These are phyloP conservation scores for Cronartium ribicola DNA, from an alignment of 1,284 basidiomycete species.

Conservation along the genomic window DNA sequence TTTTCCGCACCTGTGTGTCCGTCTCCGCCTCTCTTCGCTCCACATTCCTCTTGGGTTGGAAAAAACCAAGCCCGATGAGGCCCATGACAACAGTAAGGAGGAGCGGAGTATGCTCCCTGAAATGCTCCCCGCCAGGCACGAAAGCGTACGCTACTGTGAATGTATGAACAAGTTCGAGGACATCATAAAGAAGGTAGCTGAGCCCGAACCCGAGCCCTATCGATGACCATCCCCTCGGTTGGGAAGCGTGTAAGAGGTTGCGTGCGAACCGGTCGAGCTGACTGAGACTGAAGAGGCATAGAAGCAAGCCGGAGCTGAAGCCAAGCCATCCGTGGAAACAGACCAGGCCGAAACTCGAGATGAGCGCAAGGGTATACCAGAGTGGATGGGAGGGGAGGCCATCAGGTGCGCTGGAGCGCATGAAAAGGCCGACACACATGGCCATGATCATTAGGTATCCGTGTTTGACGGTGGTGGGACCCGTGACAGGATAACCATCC, in stretches of 20 bases:
- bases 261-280: conserved; percentile 61
- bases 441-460: conserved; percentile 66
- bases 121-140: conserved; percentile 72
- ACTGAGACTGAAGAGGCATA: conserved; percentile 67
- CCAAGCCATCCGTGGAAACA: conserved; percentile 66
- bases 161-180: conserved; percentile 67
- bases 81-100: conserved; percentile 49
- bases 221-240: conserved; percentile 49
- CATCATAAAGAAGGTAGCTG: conserved; percentile 62
- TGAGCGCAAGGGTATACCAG: conserved; percentile 57
- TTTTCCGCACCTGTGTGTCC: not conserved
- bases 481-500: conserved; percentile 75
- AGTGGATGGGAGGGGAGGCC: conserved; percentile 50
- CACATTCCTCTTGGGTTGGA: conserved; percentile 5
- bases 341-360: conserved; percentile 62
- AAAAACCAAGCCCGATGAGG: conserved; percentile 36
- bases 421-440: conserved; percentile 59
- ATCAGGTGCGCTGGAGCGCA: conserved; percentile 18
- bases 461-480: conserved; percentile 71
- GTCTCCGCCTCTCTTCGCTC: not conserved
- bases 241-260: conserved; percentile 43
- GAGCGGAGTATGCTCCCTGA: conserved; percentile 76
- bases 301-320: conserved; percentile 66
- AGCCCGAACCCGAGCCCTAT: conserved; percentile 57
- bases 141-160: conserved; percentile 92